These are phyloP conservation scores for Colletotrichum sojae DNA, from an alignment of 2,329 filamentous ascomycete species.

Conservation along the genomic window DNA sequence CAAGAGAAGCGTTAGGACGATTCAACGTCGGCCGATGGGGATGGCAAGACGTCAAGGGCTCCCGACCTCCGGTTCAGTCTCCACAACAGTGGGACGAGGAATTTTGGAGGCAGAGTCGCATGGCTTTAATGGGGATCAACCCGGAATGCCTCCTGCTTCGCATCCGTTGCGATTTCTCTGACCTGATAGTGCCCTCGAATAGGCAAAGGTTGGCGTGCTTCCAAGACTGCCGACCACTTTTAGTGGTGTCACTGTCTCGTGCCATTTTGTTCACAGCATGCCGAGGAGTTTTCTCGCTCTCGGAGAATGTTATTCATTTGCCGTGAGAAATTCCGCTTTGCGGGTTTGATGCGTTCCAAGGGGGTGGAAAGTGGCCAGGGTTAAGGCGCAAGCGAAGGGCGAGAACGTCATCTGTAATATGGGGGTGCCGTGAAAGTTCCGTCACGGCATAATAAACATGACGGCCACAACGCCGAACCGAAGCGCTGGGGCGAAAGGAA, in stretches of 20 bases:
- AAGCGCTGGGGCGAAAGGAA: too few relatives aligned
- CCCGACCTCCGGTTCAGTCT: slow-evolving; percentile 3
- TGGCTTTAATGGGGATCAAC: slow-evolving; percentile 23
- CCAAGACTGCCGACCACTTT: slow-evolving; percentile 10
- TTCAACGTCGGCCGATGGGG: slow-evolving; percentile 17
- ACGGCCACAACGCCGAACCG: too few relatives aligned
- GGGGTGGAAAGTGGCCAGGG: too few relatives aligned
- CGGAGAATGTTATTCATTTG: background rate
- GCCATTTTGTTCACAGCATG: background rate
- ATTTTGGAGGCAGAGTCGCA: slow-evolving; percentile 2
- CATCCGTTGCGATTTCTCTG: background rate
- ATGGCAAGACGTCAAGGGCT: background rate
- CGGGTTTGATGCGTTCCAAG: too few relatives aligned
- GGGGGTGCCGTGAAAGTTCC: too few relatives aligned
- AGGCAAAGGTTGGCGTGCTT: slow-evolving; percentile 4
- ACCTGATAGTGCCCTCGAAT: background rate
- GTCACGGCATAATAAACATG: too few relatives aligned
- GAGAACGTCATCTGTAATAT: too few relatives aligned
- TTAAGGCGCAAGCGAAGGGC: too few relatives aligned
- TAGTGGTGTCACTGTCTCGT: background rate
- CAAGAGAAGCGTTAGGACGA: background rate
- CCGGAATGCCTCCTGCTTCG: slow-evolving; percentile 1
- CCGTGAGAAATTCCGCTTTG: too few relatives aligned
- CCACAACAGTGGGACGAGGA: slow-evolving; percentile 17
- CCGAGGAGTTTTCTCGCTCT: background rate